phyloP scores from a whole-genome alignment of 2,329 filamentous ascomycete genomes.

The Meredithiella fracta region DNA sequence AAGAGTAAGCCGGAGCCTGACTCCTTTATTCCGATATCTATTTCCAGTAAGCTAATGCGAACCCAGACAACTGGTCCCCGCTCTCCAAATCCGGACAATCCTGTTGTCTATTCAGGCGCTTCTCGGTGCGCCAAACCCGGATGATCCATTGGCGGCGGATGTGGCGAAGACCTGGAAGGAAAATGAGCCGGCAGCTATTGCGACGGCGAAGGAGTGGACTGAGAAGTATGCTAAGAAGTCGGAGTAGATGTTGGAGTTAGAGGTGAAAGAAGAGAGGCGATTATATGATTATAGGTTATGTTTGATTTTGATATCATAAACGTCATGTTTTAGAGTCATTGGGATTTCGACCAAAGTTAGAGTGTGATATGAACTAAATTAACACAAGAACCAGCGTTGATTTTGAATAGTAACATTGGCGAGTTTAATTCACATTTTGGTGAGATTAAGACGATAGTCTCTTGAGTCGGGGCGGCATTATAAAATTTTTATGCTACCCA shows the following conservation, averaged over 20 bases:
- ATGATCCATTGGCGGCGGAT: slow-evolving; percentile 94
- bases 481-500: too few species aligned
- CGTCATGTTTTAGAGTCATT: too few species aligned
- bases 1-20: slow-evolving; percentile 56
- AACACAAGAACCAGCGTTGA: too few species aligned
- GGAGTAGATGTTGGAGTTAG: not conserved
- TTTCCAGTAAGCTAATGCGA: too few species aligned
- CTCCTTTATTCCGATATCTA: too few species aligned
- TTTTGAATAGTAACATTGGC: too few species aligned
- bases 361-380: too few species aligned
- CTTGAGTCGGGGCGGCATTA: too few species aligned
- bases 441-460: too few species aligned
- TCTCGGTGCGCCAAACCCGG: slow-evolving; percentile 88
- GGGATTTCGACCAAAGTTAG: too few species aligned
- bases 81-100: slow-evolving; percentile 93
- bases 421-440: too few species aligned
- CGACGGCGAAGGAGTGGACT: slow-evolving; percentile 87
- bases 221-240: slow-evolving; percentile 46
- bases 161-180: slow-evolving; percentile 98
- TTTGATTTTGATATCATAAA: too few species aligned
- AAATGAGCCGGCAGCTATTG: slow-evolving; percentile 79
- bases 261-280: not conserved
- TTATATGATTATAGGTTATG: not conserved
- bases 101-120: slow-evolving; percentile 96
- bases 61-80: slow-evolving; percentile 88